Conservation (phyloP, 73 alveolate genomes). For the Breviolum minutum region DNA sequence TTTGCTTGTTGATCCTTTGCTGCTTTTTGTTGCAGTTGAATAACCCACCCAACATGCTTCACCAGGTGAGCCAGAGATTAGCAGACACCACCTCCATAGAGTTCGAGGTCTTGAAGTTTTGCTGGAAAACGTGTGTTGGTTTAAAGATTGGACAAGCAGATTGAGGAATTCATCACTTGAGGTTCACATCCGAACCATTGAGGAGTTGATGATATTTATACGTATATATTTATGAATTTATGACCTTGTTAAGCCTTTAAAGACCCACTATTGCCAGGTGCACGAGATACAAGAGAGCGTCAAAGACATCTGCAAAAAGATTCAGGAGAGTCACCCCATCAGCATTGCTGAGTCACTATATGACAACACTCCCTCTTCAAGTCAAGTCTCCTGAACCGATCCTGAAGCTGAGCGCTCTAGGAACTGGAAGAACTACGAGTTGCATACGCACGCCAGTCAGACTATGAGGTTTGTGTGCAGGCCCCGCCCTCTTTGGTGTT, state of each 20-base stretch:
- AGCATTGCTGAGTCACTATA: not conserved
- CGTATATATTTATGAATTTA: too few species aligned
- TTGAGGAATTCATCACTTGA: too few species aligned
- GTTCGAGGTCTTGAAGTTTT: not conserved
- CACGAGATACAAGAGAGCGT: slow-evolving; percentile 7
- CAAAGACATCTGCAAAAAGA: not conserved
- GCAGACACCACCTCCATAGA: slow-evolving; percentile 18
- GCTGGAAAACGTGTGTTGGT: not conserved
- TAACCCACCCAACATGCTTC: not conserved
- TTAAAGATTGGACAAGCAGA: not conserved
- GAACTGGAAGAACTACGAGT: slow-evolving; percentile 17
- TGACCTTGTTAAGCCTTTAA: too few species aligned
- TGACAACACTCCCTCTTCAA: not conserved
- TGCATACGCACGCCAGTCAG: not conserved
- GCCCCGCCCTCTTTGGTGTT: not conserved
- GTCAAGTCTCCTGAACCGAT: not conserved
- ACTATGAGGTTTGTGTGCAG: not conserved
- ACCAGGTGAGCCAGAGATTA: slow-evolving; percentile 45
- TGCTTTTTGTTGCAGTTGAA: too few species aligned
- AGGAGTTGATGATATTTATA: too few species aligned
- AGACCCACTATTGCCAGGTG: not conserved
- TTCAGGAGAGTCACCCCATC: not conserved
- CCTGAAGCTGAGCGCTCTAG: not conserved
- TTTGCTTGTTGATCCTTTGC: too few species aligned
- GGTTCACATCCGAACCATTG: too few species aligned